Conservation (phyloP, 371 early-diverging fungal genomes). For the Chytridium lagenaria region DNA sequence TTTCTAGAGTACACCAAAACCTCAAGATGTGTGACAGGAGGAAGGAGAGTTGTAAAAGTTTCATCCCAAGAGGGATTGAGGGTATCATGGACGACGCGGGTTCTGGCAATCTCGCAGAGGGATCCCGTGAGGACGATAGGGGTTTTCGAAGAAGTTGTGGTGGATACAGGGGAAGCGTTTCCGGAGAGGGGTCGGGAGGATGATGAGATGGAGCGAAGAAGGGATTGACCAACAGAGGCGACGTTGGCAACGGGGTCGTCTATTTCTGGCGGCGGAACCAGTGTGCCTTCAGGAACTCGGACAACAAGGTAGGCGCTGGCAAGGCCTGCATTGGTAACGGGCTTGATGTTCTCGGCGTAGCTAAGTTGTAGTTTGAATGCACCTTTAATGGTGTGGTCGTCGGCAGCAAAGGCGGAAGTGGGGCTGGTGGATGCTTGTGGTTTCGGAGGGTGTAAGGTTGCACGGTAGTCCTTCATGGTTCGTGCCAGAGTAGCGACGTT, state of each 20-base stretch:
- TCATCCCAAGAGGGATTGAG: slow-evolving; percentile 92
- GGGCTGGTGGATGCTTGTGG: slow-evolving; percentile 18
- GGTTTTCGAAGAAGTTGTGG: slow-evolving; percentile 56
- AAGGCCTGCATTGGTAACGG: slow-evolving; percentile 46
- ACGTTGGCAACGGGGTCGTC: slow-evolving; percentile 17
- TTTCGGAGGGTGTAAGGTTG: slow-evolving; percentile 33
- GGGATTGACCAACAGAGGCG: neutral
- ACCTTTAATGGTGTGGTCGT: slow-evolving; percentile 40
- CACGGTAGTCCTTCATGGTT: slow-evolving; percentile 45
- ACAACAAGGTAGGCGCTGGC: slow-evolving; percentile 48
- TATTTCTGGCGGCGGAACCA: slow-evolving; percentile 40
- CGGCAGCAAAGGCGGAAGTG: slow-evolving; percentile 11
- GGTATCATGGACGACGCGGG: slow-evolving; percentile 71
- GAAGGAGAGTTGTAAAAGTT: slow-evolving; percentile 70
- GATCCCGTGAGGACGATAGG: slow-evolving; percentile 66
- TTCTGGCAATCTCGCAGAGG: slow-evolving; percentile 62
- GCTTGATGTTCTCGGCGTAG: slow-evolving; percentile 55
- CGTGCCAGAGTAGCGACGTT: slow-evolving; percentile 40
- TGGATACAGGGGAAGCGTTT: too few relatives aligned
- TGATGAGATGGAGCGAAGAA: too few relatives aligned
- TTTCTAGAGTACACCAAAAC: slow-evolving; percentile 81
- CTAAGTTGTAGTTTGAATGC: slow-evolving; percentile 46
- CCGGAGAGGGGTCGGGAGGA: too few relatives aligned
- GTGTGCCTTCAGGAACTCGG: slow-evolving; percentile 52
- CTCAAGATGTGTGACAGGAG: slow-evolving; percentile 65